These are phyloP conservation scores for Tolypocladium album DNA, from an alignment of 2,329 filamentous ascomycete genomes.

Conservation along the genomic window DNA sequence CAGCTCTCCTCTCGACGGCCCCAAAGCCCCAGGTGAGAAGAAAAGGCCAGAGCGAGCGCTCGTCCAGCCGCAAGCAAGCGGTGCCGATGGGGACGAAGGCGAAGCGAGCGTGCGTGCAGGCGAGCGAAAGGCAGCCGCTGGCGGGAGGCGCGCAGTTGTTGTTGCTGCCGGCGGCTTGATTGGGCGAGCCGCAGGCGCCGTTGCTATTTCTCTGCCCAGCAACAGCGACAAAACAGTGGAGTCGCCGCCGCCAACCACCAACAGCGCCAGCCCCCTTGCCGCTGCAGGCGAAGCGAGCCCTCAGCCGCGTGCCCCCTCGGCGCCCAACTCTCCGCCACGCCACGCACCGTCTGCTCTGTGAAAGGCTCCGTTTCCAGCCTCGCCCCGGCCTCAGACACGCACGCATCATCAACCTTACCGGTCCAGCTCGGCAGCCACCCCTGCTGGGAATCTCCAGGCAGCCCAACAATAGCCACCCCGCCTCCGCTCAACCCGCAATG, in stretches of 20 bases:
- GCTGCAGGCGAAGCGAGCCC: not conserved
- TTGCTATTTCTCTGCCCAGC: constrained; percentile 5
- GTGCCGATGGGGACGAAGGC: not conserved
- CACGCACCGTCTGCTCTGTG: not conserved
- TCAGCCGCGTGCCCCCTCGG: not conserved
- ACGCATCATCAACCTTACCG: not conserved
- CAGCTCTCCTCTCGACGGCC: not conserved
- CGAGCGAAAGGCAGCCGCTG: not conserved
- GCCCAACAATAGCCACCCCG: not conserved
- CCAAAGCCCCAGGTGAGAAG: not conserved
- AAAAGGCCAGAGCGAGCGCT: not conserved
- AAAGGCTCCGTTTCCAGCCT: not conserved
- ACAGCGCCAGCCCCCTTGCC: not conserved
- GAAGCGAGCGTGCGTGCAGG: not conserved
- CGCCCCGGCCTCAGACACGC: not conserved
- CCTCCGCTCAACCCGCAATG: constrained; percentile 26
- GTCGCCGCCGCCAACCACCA: not conserved
- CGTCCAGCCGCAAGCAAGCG: not conserved
- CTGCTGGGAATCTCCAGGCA: not conserved
- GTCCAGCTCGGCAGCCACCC: not conserved
- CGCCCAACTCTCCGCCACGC: not conserved
- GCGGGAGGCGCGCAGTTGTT: constrained; percentile 5
- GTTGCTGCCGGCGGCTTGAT: constrained; percentile 7
- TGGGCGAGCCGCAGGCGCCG: constrained; percentile 4
- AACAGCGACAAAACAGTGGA: constrained; percentile 5